Percentiles rank a stretch among this genome's conserved stretches.
These are phyloP conservation scores for Rachicladosporium sp. DNA, from an alignment of 2,329 filamentous ascomycete genomes.

Conservation along the genomic window DNA sequence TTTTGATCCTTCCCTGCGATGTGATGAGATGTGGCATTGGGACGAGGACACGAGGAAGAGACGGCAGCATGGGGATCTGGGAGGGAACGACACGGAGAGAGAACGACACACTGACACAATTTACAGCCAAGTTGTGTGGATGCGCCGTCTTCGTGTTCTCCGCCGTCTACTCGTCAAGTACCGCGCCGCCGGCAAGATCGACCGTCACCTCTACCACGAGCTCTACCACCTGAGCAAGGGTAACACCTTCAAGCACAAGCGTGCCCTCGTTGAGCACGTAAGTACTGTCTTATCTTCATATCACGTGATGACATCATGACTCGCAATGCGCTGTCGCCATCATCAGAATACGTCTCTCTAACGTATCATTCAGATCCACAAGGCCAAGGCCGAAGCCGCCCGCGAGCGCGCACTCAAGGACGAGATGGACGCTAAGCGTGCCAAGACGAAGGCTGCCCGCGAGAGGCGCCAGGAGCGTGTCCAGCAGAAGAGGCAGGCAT, in stretches of 20 bases:
- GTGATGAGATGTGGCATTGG: slow-evolving; percentile 2
- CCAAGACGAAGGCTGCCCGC: slow-evolving; percentile 99
- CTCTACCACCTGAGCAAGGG: slow-evolving; percentile 99
- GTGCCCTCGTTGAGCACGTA: slow-evolving; percentile 99
- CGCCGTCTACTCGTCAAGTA: slow-evolving; percentile 99
- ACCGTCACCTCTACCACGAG: slow-evolving; percentile 99
- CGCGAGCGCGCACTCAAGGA: slow-evolving; percentile 95
- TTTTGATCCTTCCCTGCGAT: slow-evolving; percentile 13
- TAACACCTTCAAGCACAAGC: slow-evolving; percentile 99
- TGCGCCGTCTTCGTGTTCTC: slow-evolving; percentile 98
- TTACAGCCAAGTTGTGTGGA: slow-evolving; percentile 88
- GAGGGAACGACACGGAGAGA: too few relatives aligned
- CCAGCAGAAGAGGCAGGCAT: slow-evolving; percentile 76
- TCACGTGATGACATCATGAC: slow-evolving; percentile 23
- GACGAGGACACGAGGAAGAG: neutral
- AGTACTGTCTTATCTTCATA: slow-evolving; percentile 32
- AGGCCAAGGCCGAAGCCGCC: slow-evolving; percentile 98
- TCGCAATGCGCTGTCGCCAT: too few relatives aligned
- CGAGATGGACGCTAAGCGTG: slow-evolving; percentile 99
- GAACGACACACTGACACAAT: too few relatives aligned
- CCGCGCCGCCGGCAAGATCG: slow-evolving; percentile 98
- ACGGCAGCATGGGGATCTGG: slow-evolving; percentile 1
- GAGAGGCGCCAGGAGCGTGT: slow-evolving; percentile 94
- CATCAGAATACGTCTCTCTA: slow-evolving; percentile 7
- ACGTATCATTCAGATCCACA: slow-evolving; percentile 66